Conservation (phyloP, 192 early-diverging fungal genomes). For the Rhizoclosmatium sp. region DNA sequence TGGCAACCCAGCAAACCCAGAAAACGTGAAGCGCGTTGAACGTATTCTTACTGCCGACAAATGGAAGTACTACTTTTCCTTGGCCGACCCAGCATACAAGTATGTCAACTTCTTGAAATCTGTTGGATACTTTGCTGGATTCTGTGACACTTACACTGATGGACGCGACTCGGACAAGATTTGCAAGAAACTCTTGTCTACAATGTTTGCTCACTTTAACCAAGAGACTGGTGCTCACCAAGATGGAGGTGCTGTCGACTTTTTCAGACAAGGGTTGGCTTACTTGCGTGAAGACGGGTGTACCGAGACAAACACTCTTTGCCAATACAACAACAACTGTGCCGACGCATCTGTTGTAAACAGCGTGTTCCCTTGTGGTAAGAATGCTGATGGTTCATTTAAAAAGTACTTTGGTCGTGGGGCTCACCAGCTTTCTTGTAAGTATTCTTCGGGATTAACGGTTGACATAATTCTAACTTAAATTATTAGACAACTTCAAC, state of each 20-base stretch:
- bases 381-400: not conserved
- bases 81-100: conserved; percentile 21
- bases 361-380: conserved; percentile 19
- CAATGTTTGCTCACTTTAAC: conserved; percentile 35
- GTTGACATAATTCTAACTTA: not conserved
- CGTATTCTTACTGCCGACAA: not conserved
- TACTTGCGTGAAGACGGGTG: conserved; percentile 10
- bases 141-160: conserved; percentile 24
- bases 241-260: not conserved
- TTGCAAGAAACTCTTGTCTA: conserved; percentile 16
- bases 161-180: conserved; percentile 13
- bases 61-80: conserved; percentile 19
- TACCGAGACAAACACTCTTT: conserved; percentile 8
- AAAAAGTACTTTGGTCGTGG: conserved; percentile 31
- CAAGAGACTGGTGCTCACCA: conserved; percentile 32
- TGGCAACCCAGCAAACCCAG: not conserved
- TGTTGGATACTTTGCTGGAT: conserved; percentile 21
- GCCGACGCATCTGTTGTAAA: conserved; percentile 14
- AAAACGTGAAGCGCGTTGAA: conserved; percentile 26
- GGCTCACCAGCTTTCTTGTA: conserved; percentile 27
- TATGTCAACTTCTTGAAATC: conserved; percentile 27
- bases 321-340: conserved; percentile 14
- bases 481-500: conserved; percentile 1
- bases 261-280: conserved; percentile 5
- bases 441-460: not conserved